Evolutionary conservation across 495 filamentous ascomycete genomes (phyloP), one percentile per base, ranked within the genome.

Genomic region (Podospora didyma): DNA sequence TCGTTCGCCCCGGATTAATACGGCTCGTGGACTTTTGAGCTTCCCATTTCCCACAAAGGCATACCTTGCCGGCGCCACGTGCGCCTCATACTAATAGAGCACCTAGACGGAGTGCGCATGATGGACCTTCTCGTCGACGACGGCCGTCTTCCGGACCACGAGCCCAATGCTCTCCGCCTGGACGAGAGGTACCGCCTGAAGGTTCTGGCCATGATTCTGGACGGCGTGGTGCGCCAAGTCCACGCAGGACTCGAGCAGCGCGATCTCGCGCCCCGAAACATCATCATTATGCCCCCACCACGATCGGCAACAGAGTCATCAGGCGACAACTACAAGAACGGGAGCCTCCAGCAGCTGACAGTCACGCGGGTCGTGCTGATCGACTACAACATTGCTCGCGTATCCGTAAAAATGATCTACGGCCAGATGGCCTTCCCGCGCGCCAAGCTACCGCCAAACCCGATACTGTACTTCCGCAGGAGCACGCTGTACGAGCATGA

Each of bases 21-120:
- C 26, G 26, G 26, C 26, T 31, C 26, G 4, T 31, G 26, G 26
- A 31, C 26, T 9, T 31, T 31, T 31, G 26, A 3, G 3, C 26
- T 31, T 9, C 26, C 26, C 26, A 31, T 31, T 9, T 4, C 26
- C 26, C 26, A 31, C 26, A 9, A 3, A 9, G 26, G 26, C 4
- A 44, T 3, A 59, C 59, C 51, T 63, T 19, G 48, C 10, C 41
- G 60, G 28, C 56, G 57, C 24, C 28, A 39, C 2, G 31, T 63
- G 31, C 61, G 61, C 11, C 52, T 63, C 3, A 7, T 63, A 4
- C 54, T 63, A 9, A 54, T 63, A 2, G 61, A 63, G 49, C 35
- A 56, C 34, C 35, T 63, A 23, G 23, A 41, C 3, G 56, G 61
- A 23, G 11, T 49, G 17, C 48, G 56, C 31, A 53, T 63, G 10